phyloP scores from a whole-genome alignment of 345 rosid genomes.

The Lenwebbia sp. region DNA sequence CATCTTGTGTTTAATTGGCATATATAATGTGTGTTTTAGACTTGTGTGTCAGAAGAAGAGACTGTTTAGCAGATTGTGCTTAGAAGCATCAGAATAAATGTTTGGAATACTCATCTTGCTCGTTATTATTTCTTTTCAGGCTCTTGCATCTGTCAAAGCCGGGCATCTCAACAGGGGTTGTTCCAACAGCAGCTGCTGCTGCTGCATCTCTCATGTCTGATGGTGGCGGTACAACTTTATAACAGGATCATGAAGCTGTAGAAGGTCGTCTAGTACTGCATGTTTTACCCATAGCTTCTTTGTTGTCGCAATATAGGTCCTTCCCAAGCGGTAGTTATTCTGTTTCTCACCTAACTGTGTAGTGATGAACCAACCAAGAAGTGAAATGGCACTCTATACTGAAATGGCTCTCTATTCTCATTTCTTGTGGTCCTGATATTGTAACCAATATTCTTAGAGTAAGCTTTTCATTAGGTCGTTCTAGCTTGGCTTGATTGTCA shows the following conservation, averaged over 20 bases:
- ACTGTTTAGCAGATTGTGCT: neutral
- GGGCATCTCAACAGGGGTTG: conserved; percentile 72
- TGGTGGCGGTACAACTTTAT: conserved; percentile 82
- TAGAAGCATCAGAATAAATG: neutral
- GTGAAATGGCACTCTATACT: neutral
- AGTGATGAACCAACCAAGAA: neutral
- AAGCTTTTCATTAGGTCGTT: neutral
- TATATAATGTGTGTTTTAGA: neutral
- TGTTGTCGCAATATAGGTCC: neutral
- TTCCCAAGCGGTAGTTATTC: neutral
- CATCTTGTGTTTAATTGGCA: neutral
- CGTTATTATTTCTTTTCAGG: conserved; percentile 25
- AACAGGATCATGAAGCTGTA: neutral
- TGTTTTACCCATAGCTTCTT: neutral
- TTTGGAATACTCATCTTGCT: neutral
- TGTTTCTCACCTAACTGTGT: neutral
- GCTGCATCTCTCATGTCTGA: conserved; percentile 96
- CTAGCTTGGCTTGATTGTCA: neutral
- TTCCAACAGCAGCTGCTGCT: conserved; percentile 94
- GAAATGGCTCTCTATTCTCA: neutral
- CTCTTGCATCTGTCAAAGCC: conserved; percentile 92
- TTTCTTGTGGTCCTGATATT: neutral
- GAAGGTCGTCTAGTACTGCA: neutral
- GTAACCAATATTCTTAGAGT: neutral
- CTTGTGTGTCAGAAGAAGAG: neutral